A percentile compares a stretch with the other conserved stretches of the same genome.
Evolutionary conservation across 2,329 filamentous ascomycete genomes (phyloP).

Genomic region (Claviceps sp.): DNA sequence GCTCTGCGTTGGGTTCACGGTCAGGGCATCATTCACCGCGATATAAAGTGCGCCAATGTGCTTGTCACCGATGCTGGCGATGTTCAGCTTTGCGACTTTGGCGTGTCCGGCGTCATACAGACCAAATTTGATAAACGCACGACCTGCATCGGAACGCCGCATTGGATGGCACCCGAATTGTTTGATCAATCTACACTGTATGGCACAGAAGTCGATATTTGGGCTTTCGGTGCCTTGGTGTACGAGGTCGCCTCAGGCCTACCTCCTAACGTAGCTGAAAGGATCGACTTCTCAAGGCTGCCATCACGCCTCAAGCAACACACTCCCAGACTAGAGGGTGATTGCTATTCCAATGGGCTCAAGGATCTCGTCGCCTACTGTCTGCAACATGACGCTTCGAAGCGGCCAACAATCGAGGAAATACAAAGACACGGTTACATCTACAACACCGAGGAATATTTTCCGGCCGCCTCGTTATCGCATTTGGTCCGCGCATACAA

Average conservation of each 20-base stretch:
- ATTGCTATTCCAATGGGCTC: slow-evolving; percentile 54
- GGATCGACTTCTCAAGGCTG: slow-evolving; percentile 32
- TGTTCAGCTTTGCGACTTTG: slow-evolving; percentile 76
- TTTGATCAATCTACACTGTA: slow-evolving; percentile 52
- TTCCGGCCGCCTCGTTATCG: slow-evolving; percentile 50
- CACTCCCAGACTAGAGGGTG: slow-evolving; percentile 56
- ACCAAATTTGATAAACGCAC: slow-evolving; percentile 63
- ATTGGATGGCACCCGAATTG: slow-evolving; percentile 80
- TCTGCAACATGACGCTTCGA: slow-evolving; percentile 52
- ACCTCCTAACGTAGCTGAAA: slow-evolving; percentile 53
- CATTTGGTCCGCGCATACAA: slow-evolving; percentile 60
- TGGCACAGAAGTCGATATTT: slow-evolving; percentile 65
- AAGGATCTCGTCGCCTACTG: slow-evolving; percentile 62
- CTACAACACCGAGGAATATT: slow-evolving; percentile 43
- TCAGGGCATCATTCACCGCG: slow-evolving; percentile 56
- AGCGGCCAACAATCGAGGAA: slow-evolving; percentile 55
- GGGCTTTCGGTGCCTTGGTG: slow-evolving; percentile 72
- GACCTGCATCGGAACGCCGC: slow-evolving; percentile 69
- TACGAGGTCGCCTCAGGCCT: slow-evolving; percentile 70
- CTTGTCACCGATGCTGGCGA: slow-evolving; percentile 63
- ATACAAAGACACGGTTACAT: slow-evolving; percentile 61
- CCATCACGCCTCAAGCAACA: slow-evolving; percentile 45
- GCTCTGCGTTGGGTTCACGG: slow-evolving; percentile 55
- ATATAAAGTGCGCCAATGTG: slow-evolving; percentile 68
- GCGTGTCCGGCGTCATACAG: slow-evolving; percentile 67